Evolutionary conservation across 768 basidiomycete genomes (phyloP).

Genomic region (Tricholoma sp.): DNA sequence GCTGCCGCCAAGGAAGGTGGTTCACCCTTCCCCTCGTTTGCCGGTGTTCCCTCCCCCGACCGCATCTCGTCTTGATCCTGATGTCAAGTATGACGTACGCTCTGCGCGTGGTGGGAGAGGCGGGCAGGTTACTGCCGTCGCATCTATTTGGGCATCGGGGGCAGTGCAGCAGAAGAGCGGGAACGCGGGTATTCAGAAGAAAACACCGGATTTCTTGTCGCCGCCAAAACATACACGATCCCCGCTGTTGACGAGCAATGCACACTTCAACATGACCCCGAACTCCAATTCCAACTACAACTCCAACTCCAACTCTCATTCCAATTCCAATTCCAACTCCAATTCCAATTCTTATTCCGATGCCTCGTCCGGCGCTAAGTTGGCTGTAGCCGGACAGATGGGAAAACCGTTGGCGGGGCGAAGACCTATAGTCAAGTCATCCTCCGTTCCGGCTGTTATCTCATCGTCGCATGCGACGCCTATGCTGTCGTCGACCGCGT

Average conservation of each 20-base stretch:
- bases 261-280: background rate
- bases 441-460: slow-evolving; percentile 61
- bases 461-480: slow-evolving; percentile 73
- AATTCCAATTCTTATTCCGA: background rate
- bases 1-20: slow-evolving; percentile 10
- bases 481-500: slow-evolving; percentile 70
- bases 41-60: slow-evolving; percentile 26
- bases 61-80: slow-evolving; percentile 34
- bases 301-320: background rate
- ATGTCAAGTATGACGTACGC: slow-evolving; percentile 64
- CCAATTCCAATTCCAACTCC: background rate
- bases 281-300: background rate
- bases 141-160: slow-evolving; percentile 69
- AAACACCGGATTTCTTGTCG: background rate
- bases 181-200: background rate
- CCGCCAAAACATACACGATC: slow-evolving; percentile 3
- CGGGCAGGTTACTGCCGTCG: slow-evolving; percentile 67
- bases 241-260: background rate
- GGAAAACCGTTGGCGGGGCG: slow-evolving; percentile 18
- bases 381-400: slow-evolving; percentile 6
- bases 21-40: slow-evolving; percentile 21
- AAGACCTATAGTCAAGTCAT: slow-evolving; percentile 47
- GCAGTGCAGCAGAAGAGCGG: slow-evolving; percentile 13
- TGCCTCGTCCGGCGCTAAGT: slow-evolving; percentile 13
- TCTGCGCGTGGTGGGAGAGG: slow-evolving; percentile 77